Percentiles rank a stretch among this genome's conserved stretches.
phyloP scores from a whole-genome alignment of 2,329 filamentous ascomycete genomes.

The Epichloe brachyelytri region DNA sequence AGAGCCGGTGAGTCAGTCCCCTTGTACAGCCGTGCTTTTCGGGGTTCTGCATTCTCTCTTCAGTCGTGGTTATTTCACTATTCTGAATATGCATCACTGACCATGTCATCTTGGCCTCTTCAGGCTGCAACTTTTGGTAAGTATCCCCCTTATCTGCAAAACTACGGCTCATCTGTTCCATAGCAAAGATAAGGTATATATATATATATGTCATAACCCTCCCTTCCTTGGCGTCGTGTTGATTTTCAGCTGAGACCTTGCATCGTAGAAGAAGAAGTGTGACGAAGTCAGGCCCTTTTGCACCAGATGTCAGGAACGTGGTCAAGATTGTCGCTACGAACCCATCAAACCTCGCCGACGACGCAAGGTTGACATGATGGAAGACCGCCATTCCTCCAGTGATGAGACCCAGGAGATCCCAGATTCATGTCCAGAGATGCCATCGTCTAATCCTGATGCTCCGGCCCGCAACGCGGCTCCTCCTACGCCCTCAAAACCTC shows the following conservation, averaged over 20 bases:
- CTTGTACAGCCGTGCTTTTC: not conserved
- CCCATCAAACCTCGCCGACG: conserved; percentile 28
- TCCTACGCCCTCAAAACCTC: conserved; percentile 3
- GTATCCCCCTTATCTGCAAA: conserved; percentile 10
- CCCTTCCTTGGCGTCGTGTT: not conserved
- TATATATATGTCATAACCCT: not conserved
- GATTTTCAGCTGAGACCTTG: not conserved
- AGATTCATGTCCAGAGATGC: not conserved
- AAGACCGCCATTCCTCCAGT: not conserved
- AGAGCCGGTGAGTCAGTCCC: conserved; percentile 37
- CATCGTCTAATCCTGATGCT: not conserved
- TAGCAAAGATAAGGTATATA: conserved; percentile 41
- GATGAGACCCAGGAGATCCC: not conserved
- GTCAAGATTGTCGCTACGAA: conserved; percentile 37
- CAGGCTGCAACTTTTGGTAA: conserved; percentile 41
- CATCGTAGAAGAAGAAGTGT: conserved; percentile 42
- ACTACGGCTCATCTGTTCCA: conserved; percentile 5
- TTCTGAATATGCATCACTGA: conserved; percentile 3
- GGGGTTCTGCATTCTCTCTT: not conserved
- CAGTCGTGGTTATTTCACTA: not conserved
- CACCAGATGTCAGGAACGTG: conserved; percentile 35
- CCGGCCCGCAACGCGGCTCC: not conserved
- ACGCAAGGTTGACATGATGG: conserved; percentile 18
- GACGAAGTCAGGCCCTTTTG: conserved; percentile 39
- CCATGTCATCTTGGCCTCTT: conserved; percentile 4